A percentile compares a stretch with the other conserved stretches of the same genome.
Evolutionary conservation across 345 rosid genomes (phyloP).

Genomic region (Dipteronia dyeriana): DNA sequence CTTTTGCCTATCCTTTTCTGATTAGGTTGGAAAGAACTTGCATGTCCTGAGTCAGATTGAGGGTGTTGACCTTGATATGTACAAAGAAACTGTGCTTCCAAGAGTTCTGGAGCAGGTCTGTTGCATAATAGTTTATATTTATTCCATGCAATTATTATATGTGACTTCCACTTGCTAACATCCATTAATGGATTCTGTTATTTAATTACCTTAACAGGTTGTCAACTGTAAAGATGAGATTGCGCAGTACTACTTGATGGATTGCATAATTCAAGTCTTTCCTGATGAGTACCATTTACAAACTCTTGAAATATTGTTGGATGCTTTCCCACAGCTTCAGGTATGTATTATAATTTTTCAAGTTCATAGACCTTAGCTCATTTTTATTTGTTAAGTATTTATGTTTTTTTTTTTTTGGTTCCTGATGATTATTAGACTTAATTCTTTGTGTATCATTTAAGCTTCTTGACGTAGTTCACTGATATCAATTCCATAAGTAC

Average conservation of each 20-base stretch:
- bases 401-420: background rate
- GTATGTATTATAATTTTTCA: conserved; percentile 32
- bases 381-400: background rate
- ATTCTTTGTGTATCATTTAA: background rate
- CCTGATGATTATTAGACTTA: background rate
- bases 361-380: background rate
- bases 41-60: conserved; percentile 98
- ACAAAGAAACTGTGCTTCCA: conserved; percentile 93
- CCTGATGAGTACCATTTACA: conserved; percentile 99
- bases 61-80: conserved; percentile 94
- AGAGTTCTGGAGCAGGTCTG: conserved; percentile 94
- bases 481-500: background rate
- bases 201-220: conserved; percentile 54
- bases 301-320: conserved; percentile 88
- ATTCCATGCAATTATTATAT: conserved; percentile 12
- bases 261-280: conserved; percentile 98
- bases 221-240: conserved; percentile 97
- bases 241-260: conserved; percentile 94
- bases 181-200: conserved; percentile 7
- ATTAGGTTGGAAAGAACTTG: conserved; percentile 98
- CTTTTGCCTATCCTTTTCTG: conserved; percentile 27
- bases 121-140: background rate
- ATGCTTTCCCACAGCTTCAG: conserved; percentile 98
- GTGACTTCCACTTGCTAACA: conserved; percentile 18
- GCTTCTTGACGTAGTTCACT: background rate